phyloP scores from a whole-genome alignment of 306 rosid species.

The Quercus ilex region DNA sequence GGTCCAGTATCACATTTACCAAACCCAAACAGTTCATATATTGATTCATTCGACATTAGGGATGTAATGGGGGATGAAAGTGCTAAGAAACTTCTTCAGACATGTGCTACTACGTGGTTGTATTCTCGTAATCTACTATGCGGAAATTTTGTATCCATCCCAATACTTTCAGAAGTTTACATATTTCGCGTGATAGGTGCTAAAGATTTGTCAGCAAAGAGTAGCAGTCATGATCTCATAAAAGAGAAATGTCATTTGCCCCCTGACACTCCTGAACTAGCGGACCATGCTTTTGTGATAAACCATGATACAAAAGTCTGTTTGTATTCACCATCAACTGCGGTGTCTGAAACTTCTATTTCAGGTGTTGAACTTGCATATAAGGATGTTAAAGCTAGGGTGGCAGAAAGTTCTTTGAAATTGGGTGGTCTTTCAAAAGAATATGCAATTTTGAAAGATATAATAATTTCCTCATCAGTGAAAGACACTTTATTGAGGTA shows the following conservation, averaged over 20 bases:
- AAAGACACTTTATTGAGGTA: slow-evolving; percentile 65
- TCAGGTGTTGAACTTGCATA: slow-evolving; percentile 29
- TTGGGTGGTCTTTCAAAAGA: slow-evolving; percentile 88
- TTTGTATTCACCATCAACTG: slow-evolving; percentile 49
- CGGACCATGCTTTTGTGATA: slow-evolving; percentile 45
- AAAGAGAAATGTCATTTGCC: slow-evolving; percentile 24
- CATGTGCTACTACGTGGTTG: slow-evolving; percentile 47
- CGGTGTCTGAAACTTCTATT: slow-evolving; percentile 30
- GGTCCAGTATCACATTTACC: slow-evolving; percentile 30
- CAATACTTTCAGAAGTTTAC: slow-evolving; percentile 55
- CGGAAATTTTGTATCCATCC: slow-evolving; percentile 67
- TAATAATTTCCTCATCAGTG: slow-evolving; percentile 52
- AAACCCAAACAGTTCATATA: slow-evolving; percentile 30
- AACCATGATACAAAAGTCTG: slow-evolving; percentile 51
- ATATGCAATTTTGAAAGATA: slow-evolving; percentile 59
- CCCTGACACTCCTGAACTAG: slow-evolving; percentile 30
- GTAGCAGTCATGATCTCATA: slow-evolving; percentile 26
- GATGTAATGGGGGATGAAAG: slow-evolving; percentile 51
- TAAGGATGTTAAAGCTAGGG: slow-evolving; percentile 32
- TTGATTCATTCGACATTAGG: slow-evolving; percentile 45
- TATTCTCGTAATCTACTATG: slow-evolving; percentile 54
- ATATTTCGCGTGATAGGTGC: slow-evolving; percentile 56
- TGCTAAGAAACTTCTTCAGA: slow-evolving; percentile 51
- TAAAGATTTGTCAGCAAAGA: slow-evolving; percentile 25
- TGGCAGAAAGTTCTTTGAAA: slow-evolving; percentile 25